Conservation (phyloP, 768 basidiomycete species). For the Phlebiopsis flavidoalba region DNA sequence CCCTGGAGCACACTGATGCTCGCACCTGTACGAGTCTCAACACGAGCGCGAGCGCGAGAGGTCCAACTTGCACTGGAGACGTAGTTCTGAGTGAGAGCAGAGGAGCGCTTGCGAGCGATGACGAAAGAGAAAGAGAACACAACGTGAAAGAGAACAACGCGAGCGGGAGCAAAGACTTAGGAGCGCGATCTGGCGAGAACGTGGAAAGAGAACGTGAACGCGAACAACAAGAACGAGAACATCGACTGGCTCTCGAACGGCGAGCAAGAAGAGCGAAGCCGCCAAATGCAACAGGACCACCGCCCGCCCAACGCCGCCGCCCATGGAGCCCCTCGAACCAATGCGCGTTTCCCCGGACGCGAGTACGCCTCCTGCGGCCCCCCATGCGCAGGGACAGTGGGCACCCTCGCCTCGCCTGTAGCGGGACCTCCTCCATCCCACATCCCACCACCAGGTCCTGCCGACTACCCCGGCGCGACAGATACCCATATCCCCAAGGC, state of each 20-base stretch:
- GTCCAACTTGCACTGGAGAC: not conserved
- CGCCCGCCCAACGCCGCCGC: not conserved
- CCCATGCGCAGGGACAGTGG: not conserved
- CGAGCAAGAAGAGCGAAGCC: not conserved
- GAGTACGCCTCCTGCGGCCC: not conserved
- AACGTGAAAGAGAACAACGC: not conserved
- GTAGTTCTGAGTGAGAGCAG: not conserved
- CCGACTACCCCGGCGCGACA: not conserved
- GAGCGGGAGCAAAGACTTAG: not conserved
- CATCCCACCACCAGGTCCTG: not conserved
- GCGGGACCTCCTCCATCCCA: too few relatives aligned
- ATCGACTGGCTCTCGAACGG: not conserved
- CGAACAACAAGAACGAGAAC: not conserved
- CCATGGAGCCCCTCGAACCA: slow-evolving; percentile 1
- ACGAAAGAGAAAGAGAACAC: not conserved
- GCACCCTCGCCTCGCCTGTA: not conserved
- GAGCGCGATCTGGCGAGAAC: not conserved
- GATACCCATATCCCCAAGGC: not conserved
- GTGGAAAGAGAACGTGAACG: not conserved
- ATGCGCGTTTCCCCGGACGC: not conserved
- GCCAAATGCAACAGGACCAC: not conserved
- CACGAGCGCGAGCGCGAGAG: not conserved
- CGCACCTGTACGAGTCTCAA: too few relatives aligned
- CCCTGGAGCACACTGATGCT: too few relatives aligned
- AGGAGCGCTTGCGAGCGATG: not conserved